Percentiles rank a stretch among this genome's conserved stretches.
Conservation (phyloP, 306 rosid genomes). For the Inga laurina region DNA sequence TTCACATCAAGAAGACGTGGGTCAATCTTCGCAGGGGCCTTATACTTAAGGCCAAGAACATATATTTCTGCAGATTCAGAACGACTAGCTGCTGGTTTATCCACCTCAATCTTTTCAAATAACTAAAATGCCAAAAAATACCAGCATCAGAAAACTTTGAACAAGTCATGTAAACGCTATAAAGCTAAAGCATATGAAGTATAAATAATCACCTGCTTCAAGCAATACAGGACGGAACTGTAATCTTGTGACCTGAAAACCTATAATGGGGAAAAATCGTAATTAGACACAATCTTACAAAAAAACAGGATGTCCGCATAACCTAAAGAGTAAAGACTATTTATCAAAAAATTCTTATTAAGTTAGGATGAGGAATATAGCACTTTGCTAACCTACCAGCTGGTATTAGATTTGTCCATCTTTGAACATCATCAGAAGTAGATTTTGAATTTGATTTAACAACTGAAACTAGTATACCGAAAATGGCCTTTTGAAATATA, state of each 20-base stretch:
- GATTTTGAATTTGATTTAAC: neutral
- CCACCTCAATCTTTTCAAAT: slow-evolving; percentile 91
- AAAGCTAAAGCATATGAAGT: neutral
- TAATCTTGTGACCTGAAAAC: slow-evolving; percentile 97
- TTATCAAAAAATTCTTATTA: neutral
- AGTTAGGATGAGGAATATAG: neutral
- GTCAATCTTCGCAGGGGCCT: slow-evolving; percentile 94
- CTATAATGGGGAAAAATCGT: slow-evolving; percentile 39
- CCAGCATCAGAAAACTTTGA: slow-evolving; percentile 14
- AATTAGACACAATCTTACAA: neutral
- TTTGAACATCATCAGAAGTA: neutral
- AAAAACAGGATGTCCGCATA: neutral
- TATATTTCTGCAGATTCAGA: slow-evolving; percentile 94
- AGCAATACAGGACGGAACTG: slow-evolving; percentile 72
- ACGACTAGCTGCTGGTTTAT: slow-evolving; percentile 90
- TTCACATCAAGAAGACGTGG: slow-evolving; percentile 91
- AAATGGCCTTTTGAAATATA: neutral
- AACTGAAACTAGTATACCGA: neutral
- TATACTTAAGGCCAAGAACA: slow-evolving; percentile 77
- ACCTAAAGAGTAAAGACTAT: neutral
- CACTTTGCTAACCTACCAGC: neutral
- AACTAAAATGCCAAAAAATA: slow-evolving; percentile 52
- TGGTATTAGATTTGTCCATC: neutral
- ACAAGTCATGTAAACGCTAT: neutral
- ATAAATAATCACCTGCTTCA: slow-evolving; percentile 60